Base-by-base conservation (phyloP, 2,329 filamentous ascomycete species). In the Stemphylium beticola region DNA sequence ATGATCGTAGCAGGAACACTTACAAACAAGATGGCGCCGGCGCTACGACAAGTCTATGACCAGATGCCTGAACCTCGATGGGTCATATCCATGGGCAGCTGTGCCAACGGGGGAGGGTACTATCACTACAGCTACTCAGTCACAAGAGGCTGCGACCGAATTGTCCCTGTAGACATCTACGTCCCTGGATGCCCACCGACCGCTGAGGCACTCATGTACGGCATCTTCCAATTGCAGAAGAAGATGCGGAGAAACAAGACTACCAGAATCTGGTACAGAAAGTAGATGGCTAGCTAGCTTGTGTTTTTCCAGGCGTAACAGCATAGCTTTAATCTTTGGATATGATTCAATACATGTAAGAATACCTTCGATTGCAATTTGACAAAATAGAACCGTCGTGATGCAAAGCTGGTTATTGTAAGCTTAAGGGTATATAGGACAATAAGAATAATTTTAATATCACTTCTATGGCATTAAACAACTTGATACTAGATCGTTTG, bases 1-100 rank as follows among this genome's bases (percentile, higher is more conserved):
- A 96, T 96, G 91, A 95, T 96, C 69, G 92, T 96, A 24, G 92
- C 92, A 20, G 92, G 92, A 55, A 96, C 92, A 24, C 84, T 96
- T 58, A 96, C 91, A 66, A 96, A 96, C 83, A 96, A 96, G 82
- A 96, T 96, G 92, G 92, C 91, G 0, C 91, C 92, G 2, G 92
- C 92, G 32, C 80, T 96, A 72, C 84, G 92, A 76, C 90, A 93
- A 78, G 88, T 95, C 57, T 96, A 96, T 79, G 92, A 96, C 76
- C 92, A 96, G 81, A 96, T 96, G 92, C 91, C 92, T 26, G 92
- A 96, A 22, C 92, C 92, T 20, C 85, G 89, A 71, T 96, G 91
- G 91, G 91, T 93, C 24, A 84, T 89, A 68, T 90, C 86, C 65
- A 93, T 93, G 90, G 90, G 90, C 7, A 90, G 87, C 69, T 93